Percentiles rank a stretch among this genome's conserved stretches.
Evolutionary conservation across 345 rosid genomes (phyloP).

Genomic region (Aquilaria sinensis): DNA sequence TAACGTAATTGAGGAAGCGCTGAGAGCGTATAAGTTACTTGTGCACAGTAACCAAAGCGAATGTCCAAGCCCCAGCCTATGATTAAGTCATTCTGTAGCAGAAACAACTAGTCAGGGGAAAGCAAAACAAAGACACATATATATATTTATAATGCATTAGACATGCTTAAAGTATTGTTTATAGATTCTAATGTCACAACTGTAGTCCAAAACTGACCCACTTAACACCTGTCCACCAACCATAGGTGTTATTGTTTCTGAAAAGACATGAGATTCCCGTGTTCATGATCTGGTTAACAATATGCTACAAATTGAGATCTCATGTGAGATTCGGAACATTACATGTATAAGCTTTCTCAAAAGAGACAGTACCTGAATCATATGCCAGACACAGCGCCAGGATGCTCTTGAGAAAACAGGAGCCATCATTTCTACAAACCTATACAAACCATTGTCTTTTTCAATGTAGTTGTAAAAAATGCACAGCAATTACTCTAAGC

Average conservation of each 20-base stretch:
- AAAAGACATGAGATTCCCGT: too few relatives aligned
- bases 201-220: too few relatives aligned
- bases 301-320: too few relatives aligned
- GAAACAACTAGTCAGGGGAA: too few relatives aligned
- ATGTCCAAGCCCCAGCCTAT: conserved; percentile 78
- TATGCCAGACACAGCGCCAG: conserved; percentile 76
- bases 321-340: too few relatives aligned
- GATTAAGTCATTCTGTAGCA: conserved; percentile 59
- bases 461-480: not conserved
- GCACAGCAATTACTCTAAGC: not conserved
- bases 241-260: too few relatives aligned
- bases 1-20: not conserved
- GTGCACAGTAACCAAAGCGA: conserved; percentile 78
- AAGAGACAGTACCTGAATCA: conserved; percentile 62
- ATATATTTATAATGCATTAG: too few relatives aligned
- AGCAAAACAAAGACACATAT: too few relatives aligned
- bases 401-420: conserved; percentile 87
- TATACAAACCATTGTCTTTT: conserved; percentile 17
- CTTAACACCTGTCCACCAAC: too few relatives aligned
- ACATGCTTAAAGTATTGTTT: too few relatives aligned
- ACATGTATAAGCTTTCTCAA: not conserved
- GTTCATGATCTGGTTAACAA: too few relatives aligned
- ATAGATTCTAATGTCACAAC: too few relatives aligned
- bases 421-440: conserved; percentile 88
- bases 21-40: conserved; percentile 30